phyloP scores from a whole-genome alignment of 768 basidiomycete genomes.

The Boletus coccyginus region DNA sequence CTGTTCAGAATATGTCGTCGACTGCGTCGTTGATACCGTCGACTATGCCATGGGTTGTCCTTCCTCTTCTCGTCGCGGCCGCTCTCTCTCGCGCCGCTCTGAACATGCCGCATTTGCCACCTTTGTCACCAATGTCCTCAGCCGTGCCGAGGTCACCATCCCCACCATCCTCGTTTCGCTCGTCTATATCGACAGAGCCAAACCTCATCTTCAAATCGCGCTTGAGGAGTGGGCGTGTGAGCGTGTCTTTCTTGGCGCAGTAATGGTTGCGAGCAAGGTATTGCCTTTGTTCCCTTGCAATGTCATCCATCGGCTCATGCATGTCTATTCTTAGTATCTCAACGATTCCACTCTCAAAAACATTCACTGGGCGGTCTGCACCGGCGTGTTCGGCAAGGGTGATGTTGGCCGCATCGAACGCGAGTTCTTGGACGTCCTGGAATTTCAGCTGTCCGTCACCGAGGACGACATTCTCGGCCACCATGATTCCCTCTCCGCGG shows the following conservation, averaged over 20 bases:
- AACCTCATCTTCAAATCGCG: slow-evolving; percentile 77
- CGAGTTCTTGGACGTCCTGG: slow-evolving; percentile 77
- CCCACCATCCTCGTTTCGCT: slow-evolving; percentile 68
- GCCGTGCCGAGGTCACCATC: slow-evolving; percentile 69
- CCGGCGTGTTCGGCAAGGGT: slow-evolving; percentile 77
- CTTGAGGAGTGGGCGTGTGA: slow-evolving; percentile 85
- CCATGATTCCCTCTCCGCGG: slow-evolving; percentile 35
- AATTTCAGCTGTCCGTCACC: slow-evolving; percentile 66
- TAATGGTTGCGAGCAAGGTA: slow-evolving; percentile 86
- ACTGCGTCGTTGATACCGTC: slow-evolving; percentile 67
- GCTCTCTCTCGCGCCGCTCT: slow-evolving; percentile 43
- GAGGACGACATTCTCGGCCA: slow-evolving; percentile 61
- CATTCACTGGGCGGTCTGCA: slow-evolving; percentile 86
- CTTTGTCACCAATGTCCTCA: slow-evolving; percentile 68
- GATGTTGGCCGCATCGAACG: slow-evolving; percentile 80
- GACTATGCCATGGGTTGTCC: slow-evolving; percentile 74
- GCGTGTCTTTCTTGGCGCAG: slow-evolving; percentile 87
- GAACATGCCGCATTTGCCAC: slow-evolving; percentile 56
- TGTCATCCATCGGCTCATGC: slow-evolving; percentile 4
- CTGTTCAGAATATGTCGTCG: slow-evolving; percentile 63
- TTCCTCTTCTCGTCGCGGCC: slow-evolving; percentile 52
- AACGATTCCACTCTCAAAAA: slow-evolving; percentile 92
- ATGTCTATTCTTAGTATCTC: slow-evolving; percentile 50
- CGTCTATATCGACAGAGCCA: slow-evolving; percentile 75
- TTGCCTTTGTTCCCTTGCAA: slow-evolving; percentile 18